phyloP scores from a whole-genome alignment of 805 yeast genomes.

The Candida wancherniae region DNA sequence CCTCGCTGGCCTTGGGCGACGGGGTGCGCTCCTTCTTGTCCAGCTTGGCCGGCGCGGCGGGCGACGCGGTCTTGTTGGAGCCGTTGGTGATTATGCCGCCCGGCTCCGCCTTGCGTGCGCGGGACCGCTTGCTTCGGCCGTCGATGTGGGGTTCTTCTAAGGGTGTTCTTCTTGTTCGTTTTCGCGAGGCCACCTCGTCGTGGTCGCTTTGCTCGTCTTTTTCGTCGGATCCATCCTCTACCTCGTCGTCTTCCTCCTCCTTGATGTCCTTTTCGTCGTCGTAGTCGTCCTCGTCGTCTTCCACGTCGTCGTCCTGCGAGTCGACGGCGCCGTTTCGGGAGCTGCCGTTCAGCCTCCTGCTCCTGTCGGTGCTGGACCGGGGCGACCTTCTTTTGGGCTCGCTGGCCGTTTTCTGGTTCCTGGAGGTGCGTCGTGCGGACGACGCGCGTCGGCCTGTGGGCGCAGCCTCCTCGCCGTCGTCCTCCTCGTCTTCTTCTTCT shows the following conservation, averaged over 20 bases:
- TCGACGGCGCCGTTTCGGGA: not conserved
- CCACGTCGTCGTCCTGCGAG: not conserved
- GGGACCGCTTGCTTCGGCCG: slow-evolving; percentile 4
- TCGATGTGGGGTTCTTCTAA: not conserved
- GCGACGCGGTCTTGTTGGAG: slow-evolving; percentile 1
- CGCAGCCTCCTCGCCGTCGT: slow-evolving; percentile 22
- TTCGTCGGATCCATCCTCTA: not conserved
- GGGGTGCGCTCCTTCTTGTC: slow-evolving; percentile 2
- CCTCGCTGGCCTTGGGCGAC: slow-evolving; percentile 29
- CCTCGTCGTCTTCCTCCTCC: not conserved
- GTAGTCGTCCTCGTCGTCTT: not conserved
- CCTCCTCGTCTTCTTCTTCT: slow-evolving; percentile 12
- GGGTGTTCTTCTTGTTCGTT: not conserved
- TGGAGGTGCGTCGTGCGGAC: not conserved
- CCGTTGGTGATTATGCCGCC: slow-evolving; percentile 1
- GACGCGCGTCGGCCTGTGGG: slow-evolving; percentile 13
- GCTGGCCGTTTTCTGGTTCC: not conserved
- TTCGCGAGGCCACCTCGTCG: not conserved
- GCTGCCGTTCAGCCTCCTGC: no score
- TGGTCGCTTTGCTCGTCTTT: not conserved
- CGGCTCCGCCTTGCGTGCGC: not conserved
- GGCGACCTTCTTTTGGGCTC: slow-evolving; percentile 1
- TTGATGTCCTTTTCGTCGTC: not conserved
- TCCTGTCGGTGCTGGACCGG: no score
- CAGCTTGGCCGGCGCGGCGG: not conserved